Percentiles rank a stretch among this genome's conserved stretches.
phyloP scores from a whole-genome alignment of 176 grass and related monocot genomes.

The Sorghum bicolor region Sorghum_bicolor_NCBIv3 NC_012875.2:57287001-57287500 shows the following conservation, averaged over 20 bases:
- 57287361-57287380: background rate
- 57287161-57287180: background rate
- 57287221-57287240: background rate
- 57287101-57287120: background rate
- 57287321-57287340: background rate
- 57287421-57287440: background rate
- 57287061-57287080: background rate
- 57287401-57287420: background rate
- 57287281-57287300: conserved; percentile 35
- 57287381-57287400: background rate
- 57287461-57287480: background rate
- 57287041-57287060: background rate
- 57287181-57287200: background rate
- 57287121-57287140: too few species aligned
- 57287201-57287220: too few species aligned
- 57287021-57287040: background rate
- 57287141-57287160: too few species aligned
- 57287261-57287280: background rate
- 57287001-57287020: background rate
- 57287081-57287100: background rate
- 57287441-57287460: background rate
- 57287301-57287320: background rate
- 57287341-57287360: conserved; percentile 28
- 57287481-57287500: background rate
- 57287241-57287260: background rate